Percentiles rank a stretch among this genome's conserved stretches.
Evolutionary conservation across 2,329 filamentous ascomycete genomes (phyloP).

Genomic region (Corniculantispora saksenae): DNA sequence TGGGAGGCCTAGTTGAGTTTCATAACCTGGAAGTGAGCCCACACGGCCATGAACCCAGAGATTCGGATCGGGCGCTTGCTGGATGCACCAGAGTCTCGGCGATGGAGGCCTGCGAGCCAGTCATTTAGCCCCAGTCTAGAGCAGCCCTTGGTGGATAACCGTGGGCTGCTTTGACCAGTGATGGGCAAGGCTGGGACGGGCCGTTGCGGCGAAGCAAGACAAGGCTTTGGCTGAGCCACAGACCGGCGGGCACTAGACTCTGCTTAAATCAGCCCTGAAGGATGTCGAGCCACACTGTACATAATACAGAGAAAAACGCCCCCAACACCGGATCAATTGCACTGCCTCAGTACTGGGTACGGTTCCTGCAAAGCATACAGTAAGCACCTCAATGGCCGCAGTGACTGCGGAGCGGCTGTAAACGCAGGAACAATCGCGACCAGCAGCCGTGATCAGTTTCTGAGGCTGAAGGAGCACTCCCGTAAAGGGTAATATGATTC

Average conservation of each 20-base stretch:
- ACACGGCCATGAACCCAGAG: slow-evolving; percentile 16
- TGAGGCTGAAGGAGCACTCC: not conserved
- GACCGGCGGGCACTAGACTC: slow-evolving; percentile 7
- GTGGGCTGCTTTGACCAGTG: not conserved
- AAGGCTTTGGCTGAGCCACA: slow-evolving; percentile 12
- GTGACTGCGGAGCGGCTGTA: not conserved
- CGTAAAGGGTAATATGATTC: not conserved
- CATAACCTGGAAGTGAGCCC: not conserved
- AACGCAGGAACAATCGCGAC: slow-evolving; percentile 13
- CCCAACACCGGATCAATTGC: slow-evolving; percentile 1
- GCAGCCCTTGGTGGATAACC: not conserved
- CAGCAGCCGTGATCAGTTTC: not conserved
- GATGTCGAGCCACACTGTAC: not conserved
- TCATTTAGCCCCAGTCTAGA: not conserved
- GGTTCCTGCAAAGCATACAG: slow-evolving; percentile 15
- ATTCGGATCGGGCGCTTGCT: slow-evolving; percentile 14
- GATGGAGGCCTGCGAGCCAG: slow-evolving; percentile 10
- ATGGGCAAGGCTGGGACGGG: slow-evolving; percentile 13
- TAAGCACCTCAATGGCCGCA: not conserved
- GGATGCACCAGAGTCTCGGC: not conserved
- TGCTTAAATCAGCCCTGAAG: not conserved
- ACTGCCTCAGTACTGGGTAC: not conserved
- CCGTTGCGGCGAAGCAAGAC: slow-evolving; percentile 11
- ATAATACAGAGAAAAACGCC: not conserved
- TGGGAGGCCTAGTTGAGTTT: slow-evolving; percentile 1